Conservation (phyloP, 2,329 filamentous ascomycete species). For the Ophiostoma piceae region DNA sequence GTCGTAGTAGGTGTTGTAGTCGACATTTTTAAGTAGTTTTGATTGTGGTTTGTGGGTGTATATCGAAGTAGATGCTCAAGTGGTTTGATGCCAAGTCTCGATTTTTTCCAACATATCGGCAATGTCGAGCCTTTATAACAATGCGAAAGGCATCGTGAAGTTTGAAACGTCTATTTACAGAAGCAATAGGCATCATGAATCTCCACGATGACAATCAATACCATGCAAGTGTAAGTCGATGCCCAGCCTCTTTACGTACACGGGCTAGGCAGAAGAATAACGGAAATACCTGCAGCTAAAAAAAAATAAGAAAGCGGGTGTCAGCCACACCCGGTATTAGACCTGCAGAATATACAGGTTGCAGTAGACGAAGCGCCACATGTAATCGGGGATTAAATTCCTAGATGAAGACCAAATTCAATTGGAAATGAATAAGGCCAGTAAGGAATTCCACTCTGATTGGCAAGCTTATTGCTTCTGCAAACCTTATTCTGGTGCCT, state of each 20-base stretch:
- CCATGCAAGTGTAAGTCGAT: slow-evolving; percentile 3
- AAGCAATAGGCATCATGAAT: neutral
- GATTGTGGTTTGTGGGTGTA: neutral
- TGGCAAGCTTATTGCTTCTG: neutral
- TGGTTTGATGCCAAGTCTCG: neutral
- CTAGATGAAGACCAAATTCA: neutral
- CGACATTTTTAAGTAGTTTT: slow-evolving; percentile 1
- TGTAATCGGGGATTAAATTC: neutral
- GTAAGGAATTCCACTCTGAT: neutral
- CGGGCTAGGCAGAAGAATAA: slow-evolving; percentile 5
- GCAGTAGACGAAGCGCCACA: neutral
- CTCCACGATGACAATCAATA: neutral
- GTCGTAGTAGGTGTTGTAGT: neutral
- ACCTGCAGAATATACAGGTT: neutral
- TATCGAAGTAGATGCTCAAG: no score
- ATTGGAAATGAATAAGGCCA: neutral
- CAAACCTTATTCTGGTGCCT: slow-evolving; percentile 9
- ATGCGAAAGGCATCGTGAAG: neutral
- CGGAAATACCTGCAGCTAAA: neutral
- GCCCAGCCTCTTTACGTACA: slow-evolving; percentile 5
- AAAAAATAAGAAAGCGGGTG: neutral
- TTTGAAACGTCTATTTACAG: neutral
- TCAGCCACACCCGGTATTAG: neutral
- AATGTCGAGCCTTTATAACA: neutral
- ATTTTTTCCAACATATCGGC: neutral